Conservation (phyloP, 2,329 filamentous ascomycete genomes). For the Diaporthe sp. region DNA sequence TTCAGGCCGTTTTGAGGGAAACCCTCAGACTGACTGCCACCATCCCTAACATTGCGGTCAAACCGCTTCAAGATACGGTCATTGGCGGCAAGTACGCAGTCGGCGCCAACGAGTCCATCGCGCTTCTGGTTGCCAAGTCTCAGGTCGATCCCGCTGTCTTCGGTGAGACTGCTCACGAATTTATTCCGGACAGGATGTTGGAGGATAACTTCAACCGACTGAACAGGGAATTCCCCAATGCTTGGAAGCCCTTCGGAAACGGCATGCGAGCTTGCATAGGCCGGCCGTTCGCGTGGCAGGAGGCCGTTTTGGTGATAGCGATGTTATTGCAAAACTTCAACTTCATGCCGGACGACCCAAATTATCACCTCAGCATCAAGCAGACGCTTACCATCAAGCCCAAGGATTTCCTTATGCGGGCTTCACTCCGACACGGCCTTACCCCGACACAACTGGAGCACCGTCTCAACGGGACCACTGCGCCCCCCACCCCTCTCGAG, state of each 20-base stretch:
- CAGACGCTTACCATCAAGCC: slow-evolving; percentile 72
- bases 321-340: slow-evolving; percentile 79
- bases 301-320: slow-evolving; percentile 70
- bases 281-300: slow-evolving; percentile 79
- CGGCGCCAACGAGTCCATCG: slow-evolving; percentile 59
- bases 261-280: slow-evolving; percentile 75
- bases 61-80: slow-evolving; percentile 61
- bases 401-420: slow-evolving; percentile 71
- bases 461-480: slow-evolving; percentile 49
- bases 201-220: slow-evolving; percentile 73
- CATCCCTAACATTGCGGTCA: slow-evolving; percentile 66
- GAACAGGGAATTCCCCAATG: slow-evolving; percentile 69
- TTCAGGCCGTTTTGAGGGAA: slow-evolving; percentile 73
- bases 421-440: slow-evolving; percentile 70
- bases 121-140: slow-evolving; percentile 60
- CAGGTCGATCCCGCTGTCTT: slow-evolving; percentile 74
- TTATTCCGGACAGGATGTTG: slow-evolving; percentile 78
- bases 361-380: slow-evolving; percentile 66
- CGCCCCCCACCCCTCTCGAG: slow-evolving; percentile 52
- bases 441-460: slow-evolving; percentile 59
- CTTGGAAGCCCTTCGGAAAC: slow-evolving; percentile 76
- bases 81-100: slow-evolving; percentile 72
- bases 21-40: slow-evolving; percentile 71
- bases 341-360: slow-evolving; percentile 69
- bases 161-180: slow-evolving; percentile 72